Conservation (phyloP, 768 basidiomycete species). For the Calocybe cyanea region DNA sequence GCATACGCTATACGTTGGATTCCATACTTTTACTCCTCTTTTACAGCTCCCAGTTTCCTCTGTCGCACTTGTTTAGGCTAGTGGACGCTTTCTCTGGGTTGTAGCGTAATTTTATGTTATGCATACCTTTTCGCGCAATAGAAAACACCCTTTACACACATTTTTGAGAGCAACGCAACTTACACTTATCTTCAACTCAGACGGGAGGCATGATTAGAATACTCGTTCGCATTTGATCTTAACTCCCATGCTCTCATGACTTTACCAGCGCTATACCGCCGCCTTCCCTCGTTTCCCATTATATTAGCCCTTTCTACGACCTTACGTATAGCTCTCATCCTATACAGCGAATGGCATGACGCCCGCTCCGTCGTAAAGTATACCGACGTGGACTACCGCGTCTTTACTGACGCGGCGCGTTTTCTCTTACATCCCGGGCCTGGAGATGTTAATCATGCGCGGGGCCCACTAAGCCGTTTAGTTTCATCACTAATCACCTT, state of each 20-base stretch:
- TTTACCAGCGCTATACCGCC: constrained; percentile 15
- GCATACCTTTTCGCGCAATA: not conserved
- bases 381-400: constrained; percentile 96
- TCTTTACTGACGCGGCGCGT: constrained; percentile 88
- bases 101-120: constrained; percentile 7
- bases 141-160: too few species aligned
- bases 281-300: constrained; percentile 41
- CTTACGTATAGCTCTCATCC: constrained; percentile 65
- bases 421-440: constrained; percentile 56
- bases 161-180: too few species aligned
- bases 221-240: too few species aligned
- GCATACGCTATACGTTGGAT: constrained; percentile 1
- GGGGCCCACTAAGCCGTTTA: constrained; percentile 41
- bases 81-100: constrained; percentile 8
- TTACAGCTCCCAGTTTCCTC: not conserved
- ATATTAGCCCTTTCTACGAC: constrained; percentile 52
- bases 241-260: constrained; percentile 15
- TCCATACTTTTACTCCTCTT: not conserved
- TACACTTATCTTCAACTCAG: too few species aligned
- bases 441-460: constrained; percentile 44
- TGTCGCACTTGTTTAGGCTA: constrained; percentile 3
- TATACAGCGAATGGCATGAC: constrained; percentile 92
- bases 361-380: constrained; percentile 82
- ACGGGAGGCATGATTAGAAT: too few species aligned
- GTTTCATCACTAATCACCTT: constrained; percentile 27